Percentiles rank a stretch among this genome's conserved stretches.
phyloP scores from a whole-genome alignment of 805 yeast species.

The Sugiyamaella chiloensis region DNA sequence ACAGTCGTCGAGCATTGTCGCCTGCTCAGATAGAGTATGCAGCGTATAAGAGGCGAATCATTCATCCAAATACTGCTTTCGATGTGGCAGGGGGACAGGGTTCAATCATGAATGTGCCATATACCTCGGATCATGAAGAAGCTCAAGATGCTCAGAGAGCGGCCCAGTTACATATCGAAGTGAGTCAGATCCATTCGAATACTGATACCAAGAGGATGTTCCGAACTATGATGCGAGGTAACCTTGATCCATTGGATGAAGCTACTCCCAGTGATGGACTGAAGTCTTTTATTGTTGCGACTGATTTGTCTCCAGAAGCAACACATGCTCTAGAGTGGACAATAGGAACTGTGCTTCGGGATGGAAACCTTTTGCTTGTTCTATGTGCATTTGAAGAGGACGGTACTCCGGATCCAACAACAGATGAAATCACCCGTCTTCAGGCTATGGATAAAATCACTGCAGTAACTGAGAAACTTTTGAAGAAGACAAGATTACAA shows the following conservation, averaged over 20 bases:
- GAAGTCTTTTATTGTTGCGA: constrained; percentile 68
- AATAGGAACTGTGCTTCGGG: constrained; percentile 77
- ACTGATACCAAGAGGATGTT: constrained; percentile 55
- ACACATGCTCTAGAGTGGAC: constrained; percentile 84
- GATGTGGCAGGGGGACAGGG: constrained; percentile 27
- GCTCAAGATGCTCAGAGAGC: constrained; percentile 61
- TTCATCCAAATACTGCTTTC: constrained; percentile 52
- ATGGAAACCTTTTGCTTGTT: constrained; percentile 76
- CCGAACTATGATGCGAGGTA: constrained; percentile 67
- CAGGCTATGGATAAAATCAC: constrained; percentile 46
- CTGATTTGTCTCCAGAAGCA: constrained; percentile 82
- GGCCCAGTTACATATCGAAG: constrained; percentile 47
- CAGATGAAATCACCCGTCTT: constrained; percentile 40
- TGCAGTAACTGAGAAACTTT: constrained; percentile 39
- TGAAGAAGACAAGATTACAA: constrained; percentile 65
- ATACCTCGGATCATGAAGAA: constrained; percentile 66
- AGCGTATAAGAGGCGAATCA: constrained; percentile 54
- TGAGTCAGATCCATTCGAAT: constrained; percentile 55
- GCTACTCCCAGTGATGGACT: constrained; percentile 20
- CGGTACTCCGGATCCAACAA: constrained; percentile 1
- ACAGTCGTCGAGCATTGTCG: constrained; percentile 11
- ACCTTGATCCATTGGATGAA: constrained; percentile 47
- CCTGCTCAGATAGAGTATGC: constrained; percentile 50
- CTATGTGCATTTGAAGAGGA: constrained; percentile 43
- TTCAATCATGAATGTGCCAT: constrained; percentile 44